Evolutionary conservation across 1,139 yeast species (phyloP), one percentile per base, ranked within the genome.

Genomic region (Blastobotrys elegans): DNA sequence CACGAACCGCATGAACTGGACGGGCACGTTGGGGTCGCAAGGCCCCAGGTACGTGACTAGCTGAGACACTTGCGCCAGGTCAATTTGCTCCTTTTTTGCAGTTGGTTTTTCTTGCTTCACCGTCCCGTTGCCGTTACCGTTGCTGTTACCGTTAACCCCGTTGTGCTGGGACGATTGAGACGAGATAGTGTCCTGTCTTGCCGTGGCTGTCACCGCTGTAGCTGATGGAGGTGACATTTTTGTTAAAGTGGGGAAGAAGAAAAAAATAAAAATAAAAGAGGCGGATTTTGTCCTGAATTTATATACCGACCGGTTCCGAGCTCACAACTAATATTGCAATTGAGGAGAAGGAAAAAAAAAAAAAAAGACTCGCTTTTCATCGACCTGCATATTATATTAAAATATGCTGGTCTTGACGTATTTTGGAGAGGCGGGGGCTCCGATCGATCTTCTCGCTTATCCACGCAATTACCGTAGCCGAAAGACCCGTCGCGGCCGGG

Each of bases 1-100:
- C 27, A 45, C 43, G 35, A 45, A 45, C 13, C 32, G 16, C 48
- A 45, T 45, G 36, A 45, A 45, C 31, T 18, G 35, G 7, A 35
- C 29, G 8, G 48, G 44, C 8, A 34, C 24, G 31, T 45, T 45
- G 1, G 48, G 48, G 22, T 45, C 40, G 32, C 48, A 45, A 6
- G 20, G 20, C 14, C 48, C 48, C n/a, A 45, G 37, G 14, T 34
- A 45, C 2, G 29, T 16, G 4, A 33, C 37, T 32, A 45, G 24
- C 11, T 22, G 30, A 2, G 22, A 17, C 11, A 45, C 48, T 24
- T 45, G 31, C 14, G 18, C 29, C 31, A 45, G 13, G 24, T 46
- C 42, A 20, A 36, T 22, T 26, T 5, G 11, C 16, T 30, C 33
- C 16, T 30, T 14, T 30, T 7, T 18, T 11, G 11, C 13, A 11